Percentiles rank a stretch among this genome's conserved stretches.
Conservation (phyloP, 352 stramenopile species). For the Phytophthora ramorum region DNA sequence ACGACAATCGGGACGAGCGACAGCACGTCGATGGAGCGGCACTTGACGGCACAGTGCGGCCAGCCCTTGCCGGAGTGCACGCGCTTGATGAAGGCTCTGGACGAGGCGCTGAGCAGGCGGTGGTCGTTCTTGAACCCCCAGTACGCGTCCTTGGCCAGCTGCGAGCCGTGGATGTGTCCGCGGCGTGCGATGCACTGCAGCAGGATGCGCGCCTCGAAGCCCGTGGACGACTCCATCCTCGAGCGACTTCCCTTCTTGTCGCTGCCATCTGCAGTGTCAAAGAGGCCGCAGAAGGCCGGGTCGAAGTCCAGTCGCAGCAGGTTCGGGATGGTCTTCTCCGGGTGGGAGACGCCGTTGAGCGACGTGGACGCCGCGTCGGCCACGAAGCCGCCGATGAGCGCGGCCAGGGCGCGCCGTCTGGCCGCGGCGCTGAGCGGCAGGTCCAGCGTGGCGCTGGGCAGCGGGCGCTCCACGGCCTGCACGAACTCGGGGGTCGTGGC, state of each 20-base stretch:
- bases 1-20: conserved; percentile 77
- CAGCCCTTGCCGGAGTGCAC: conserved; percentile 75
- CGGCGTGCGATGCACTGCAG: conserved; percentile 74
- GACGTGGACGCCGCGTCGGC: conserved; percentile 80
- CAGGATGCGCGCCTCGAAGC: conserved; percentile 80
- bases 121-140: conserved; percentile 87
- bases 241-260: conserved; percentile 42
- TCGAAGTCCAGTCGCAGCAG: conserved; percentile 77
- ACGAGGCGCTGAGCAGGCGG: conserved; percentile 70
- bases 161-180: conserved; percentile 73
- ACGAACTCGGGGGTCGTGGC: conserved; percentile 81
- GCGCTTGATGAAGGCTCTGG: conserved; percentile 78
- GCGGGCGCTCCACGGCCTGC: conserved; percentile 43
- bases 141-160: conserved; percentile 83
- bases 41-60: conserved; percentile 80
- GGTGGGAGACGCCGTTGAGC: conserved; percentile 79
- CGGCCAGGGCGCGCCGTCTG: conserved; percentile 63
- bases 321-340: conserved; percentile 84
- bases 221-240: conserved; percentile 78
- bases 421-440: conserved; percentile 68
- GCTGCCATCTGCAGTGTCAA: conserved; percentile 49
- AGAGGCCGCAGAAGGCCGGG: conserved; percentile 77
- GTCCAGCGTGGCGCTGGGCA: conserved; percentile 68
- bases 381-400: conserved; percentile 80
- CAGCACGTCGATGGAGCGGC: conserved; percentile 81